A percentile compares a stretch with the other conserved stretches of the same genome.
Conservation (phyloP, 148 eudicot species). For the Arctostaphylos glauca region DNA sequence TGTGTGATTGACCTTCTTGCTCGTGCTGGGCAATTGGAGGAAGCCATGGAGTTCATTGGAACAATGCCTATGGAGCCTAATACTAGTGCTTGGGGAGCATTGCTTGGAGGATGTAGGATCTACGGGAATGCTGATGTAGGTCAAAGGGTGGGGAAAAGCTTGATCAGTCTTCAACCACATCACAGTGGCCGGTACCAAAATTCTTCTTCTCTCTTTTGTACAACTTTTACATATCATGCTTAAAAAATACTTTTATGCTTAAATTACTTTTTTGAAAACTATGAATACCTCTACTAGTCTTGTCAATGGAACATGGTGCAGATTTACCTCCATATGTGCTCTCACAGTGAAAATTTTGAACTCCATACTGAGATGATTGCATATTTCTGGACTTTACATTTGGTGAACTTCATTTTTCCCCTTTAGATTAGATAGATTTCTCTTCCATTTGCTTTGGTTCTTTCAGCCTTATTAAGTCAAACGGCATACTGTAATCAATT, state of each 20-base stretch:
- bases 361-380: neutral
- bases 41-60: conserved; percentile 26
- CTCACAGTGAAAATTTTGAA: neutral
- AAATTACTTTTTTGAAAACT: neutral
- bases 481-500: neutral
- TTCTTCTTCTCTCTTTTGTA: neutral
- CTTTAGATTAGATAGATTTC: neutral
- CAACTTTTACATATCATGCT: neutral
- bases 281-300: neutral
- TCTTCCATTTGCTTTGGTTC: neutral
- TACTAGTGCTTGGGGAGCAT: conserved; percentile 32
- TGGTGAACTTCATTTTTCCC: neutral
- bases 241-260: neutral
- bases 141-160: conserved; percentile 23
- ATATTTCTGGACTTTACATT: neutral
- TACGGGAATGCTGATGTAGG: conserved; percentile 25
- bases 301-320: neutral
- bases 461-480: neutral
- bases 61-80: conserved; percentile 38
- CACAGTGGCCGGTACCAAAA: conserved; percentile 32
- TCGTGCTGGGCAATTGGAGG: conserved; percentile 30
- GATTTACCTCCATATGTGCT: neutral
- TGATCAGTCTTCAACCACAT: conserved; percentile 29
- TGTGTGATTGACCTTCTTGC: conserved; percentile 35
- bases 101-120: conserved; percentile 34